Evolutionary conservation across 257 asterid species (phyloP).

Genomic region (Lantana camara): DNA sequence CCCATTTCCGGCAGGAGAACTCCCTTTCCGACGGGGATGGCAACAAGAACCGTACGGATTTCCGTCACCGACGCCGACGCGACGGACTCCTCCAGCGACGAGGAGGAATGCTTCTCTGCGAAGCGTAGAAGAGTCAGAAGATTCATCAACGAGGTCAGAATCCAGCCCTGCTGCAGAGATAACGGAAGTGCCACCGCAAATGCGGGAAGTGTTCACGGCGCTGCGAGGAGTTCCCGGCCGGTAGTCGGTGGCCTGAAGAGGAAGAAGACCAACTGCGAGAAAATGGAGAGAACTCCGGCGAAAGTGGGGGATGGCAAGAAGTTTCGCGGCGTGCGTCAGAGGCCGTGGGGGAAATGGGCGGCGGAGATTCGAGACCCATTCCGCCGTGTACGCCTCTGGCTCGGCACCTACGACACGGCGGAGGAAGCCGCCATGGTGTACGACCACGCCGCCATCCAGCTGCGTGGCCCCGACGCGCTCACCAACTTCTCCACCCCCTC

Average conservation of each 20-base stretch:
- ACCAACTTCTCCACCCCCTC: slow-evolving; percentile 67
- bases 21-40: slow-evolving; percentile 24
- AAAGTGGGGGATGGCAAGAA: slow-evolving; percentile 41
- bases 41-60: slow-evolving; percentile 59
- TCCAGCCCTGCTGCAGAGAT: slow-evolving; percentile 38
- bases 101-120: slow-evolving; percentile 35
- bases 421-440: slow-evolving; percentile 99
- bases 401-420: slow-evolving; percentile 92
- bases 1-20: slow-evolving; percentile 31
- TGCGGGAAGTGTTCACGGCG: slow-evolving; percentile 22
- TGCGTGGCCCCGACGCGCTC: slow-evolving; percentile 95
- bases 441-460: slow-evolving; percentile 94
- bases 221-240: slow-evolving; percentile 24
- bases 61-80: slow-evolving; percentile 85
- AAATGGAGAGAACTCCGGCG: slow-evolving; percentile 22
- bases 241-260: slow-evolving; percentile 31
- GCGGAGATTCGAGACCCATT: slow-evolving; percentile 94
- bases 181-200: slow-evolving; percentile 22
- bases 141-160: slow-evolving; percentile 65
- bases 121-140: slow-evolving; percentile 60
- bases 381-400: slow-evolving; percentile 84
- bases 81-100: slow-evolving; percentile 89
- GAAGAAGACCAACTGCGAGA: slow-evolving; percentile 41
- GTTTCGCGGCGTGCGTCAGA: slow-evolving; percentile 88
- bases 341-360: slow-evolving; percentile 99